These are phyloP conservation scores for Camellia granthamiana DNA, from an alignment of 148 eudicot species.

Conservation along the genomic window DNA sequence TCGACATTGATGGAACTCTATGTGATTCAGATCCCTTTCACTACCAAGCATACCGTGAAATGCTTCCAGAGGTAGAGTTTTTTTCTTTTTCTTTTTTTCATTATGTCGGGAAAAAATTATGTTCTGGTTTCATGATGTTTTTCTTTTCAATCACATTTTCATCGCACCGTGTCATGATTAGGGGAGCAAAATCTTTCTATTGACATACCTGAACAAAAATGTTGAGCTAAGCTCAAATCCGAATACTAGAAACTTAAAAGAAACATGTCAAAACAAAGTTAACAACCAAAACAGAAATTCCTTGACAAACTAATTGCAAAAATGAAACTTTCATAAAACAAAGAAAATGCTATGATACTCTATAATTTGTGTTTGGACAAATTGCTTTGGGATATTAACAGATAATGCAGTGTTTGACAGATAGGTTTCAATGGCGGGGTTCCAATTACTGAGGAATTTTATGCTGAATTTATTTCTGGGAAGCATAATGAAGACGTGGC, in stretches of 20 bases:
- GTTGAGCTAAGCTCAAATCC: too few relatives aligned
- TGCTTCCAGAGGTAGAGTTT: constrained; percentile 70
- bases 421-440: constrained; percentile 82
- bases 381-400: background rate
- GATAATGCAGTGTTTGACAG: constrained; percentile 33
- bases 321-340: too few relatives aligned
- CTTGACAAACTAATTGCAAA: too few relatives aligned
- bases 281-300: too few relatives aligned
- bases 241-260: too few relatives aligned
- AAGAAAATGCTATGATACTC: too few relatives aligned
- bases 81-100: background rate
- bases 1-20: constrained; percentile 87
- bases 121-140: background rate
- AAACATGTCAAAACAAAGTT: too few relatives aligned
- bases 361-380: background rate
- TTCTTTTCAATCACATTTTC: background rate
- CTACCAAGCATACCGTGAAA: constrained; percentile 63
- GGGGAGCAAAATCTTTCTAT: background rate
- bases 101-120: background rate
- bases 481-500: constrained; percentile 85
- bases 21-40: constrained; percentile 96
- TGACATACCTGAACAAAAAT: background rate
- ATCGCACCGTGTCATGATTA: background rate
- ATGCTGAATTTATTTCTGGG: constrained; percentile 66
- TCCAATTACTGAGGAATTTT: constrained; percentile 72